Conservation (phyloP, 2,329 filamentous ascomycete species). For the Penicillium sp. region DNA sequence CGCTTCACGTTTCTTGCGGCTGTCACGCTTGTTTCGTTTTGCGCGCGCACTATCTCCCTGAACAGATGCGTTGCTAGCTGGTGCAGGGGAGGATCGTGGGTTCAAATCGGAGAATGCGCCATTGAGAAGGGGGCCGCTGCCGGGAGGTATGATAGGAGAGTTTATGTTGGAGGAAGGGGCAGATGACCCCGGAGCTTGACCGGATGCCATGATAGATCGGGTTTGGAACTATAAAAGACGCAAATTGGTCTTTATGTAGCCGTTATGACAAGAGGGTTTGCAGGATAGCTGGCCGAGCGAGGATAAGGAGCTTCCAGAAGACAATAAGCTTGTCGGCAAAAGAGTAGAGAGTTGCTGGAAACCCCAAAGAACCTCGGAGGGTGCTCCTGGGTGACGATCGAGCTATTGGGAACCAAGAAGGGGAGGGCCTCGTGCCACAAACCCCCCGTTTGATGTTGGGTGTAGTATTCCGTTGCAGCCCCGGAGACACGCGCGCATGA, state of each 20-base stretch:
- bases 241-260: neutral
- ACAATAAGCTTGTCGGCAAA: neutral
- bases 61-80: slow-evolving; percentile 28
- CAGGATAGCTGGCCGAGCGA: neutral
- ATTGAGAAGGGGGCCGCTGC: slow-evolving; percentile 29
- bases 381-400: neutral
- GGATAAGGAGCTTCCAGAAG: neutral
- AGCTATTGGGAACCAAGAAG: neutral
- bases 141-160: slow-evolving; percentile 33
- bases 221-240: neutral
- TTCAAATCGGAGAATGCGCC: slow-evolving; percentile 31
- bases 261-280: neutral
- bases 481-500: neutral
- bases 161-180: slow-evolving; percentile 40
- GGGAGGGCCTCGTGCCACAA: neutral
- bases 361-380: neutral
- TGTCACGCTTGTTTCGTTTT: slow-evolving; percentile 46
- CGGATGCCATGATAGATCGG: slow-evolving; percentile 30
- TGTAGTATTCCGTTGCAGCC: neutral
- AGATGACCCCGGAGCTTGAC: slow-evolving; percentile 34
- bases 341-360: neutral
- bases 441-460: neutral
- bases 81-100: slow-evolving; percentile 36
- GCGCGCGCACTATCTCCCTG: slow-evolving; percentile 33
- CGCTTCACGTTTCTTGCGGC: slow-evolving; percentile 46